These are phyloP conservation scores for Aethionema arabicum DNA, from an alignment of 345 rosid genomes.

Conservation along the genomic window DNA sequence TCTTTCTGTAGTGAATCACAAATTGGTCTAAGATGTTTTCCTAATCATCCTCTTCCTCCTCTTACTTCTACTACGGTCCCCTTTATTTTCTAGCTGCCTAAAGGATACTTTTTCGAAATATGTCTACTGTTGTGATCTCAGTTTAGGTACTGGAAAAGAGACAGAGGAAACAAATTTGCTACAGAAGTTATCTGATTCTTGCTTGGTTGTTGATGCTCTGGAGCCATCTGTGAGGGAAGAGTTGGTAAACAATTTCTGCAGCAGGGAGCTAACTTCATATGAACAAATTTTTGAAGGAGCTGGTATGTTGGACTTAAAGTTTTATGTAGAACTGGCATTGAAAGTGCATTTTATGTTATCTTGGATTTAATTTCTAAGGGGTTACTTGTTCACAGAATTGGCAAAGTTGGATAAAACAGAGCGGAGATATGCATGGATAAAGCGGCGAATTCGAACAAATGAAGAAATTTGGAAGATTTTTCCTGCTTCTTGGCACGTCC, in stretches of 20 bases:
- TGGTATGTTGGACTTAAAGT: constrained; percentile 52
- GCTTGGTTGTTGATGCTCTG: constrained; percentile 95
- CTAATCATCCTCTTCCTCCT: background rate
- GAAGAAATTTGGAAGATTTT: constrained; percentile 97
- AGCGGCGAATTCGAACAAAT: constrained; percentile 91
- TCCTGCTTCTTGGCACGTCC: constrained; percentile 96
- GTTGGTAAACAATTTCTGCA: constrained; percentile 96
- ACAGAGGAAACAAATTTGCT: constrained; percentile 81
- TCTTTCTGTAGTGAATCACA: background rate
- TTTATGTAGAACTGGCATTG: constrained; percentile 22
- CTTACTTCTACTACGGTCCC: background rate
- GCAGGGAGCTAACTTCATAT: constrained; percentile 94
- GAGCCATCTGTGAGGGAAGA: constrained; percentile 99
- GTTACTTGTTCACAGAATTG: constrained; percentile 50
- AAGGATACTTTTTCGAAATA: constrained; percentile 2
- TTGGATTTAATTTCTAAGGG: constrained; percentile 7
- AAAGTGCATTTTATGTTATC: constrained; percentile 15
- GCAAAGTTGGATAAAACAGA: constrained; percentile 98
- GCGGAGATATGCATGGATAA: constrained; percentile 96
- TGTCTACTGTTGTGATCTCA: constrained; percentile 44
- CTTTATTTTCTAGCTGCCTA: background rate
- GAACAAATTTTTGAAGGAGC: constrained; percentile 99
- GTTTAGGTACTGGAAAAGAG: constrained; percentile 99
- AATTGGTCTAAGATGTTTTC: background rate
- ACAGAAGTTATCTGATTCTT: constrained; percentile 91